Evolutionary conservation across 129 eudicot species (phyloP), one percentile per base, ranked within the genome.

Genomic region (Chrysanthemum lavandulifolium): DNA sequence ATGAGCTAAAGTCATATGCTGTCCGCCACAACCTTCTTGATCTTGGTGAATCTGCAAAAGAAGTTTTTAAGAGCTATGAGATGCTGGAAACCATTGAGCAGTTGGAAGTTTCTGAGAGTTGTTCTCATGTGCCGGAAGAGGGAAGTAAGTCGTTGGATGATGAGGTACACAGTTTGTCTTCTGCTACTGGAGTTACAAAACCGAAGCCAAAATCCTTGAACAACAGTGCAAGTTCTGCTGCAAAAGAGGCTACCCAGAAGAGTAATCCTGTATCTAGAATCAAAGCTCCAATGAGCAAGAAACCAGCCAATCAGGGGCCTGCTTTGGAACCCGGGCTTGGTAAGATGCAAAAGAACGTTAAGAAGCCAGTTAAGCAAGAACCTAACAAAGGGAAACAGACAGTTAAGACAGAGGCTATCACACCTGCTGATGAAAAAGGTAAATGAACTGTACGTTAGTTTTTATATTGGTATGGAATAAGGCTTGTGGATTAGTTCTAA

Each of bases 1-100:
- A 93, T 36, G 96, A 90, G 75, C 85, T 93, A 18, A 88, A 77
- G 68, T 73, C 81, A n/a, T 93, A 93, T 72, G 87, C 77, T 31
- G 78, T 73, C 27, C 85, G 80, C 16, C 84, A 93, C 74, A 80
- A 79, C 80, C 86, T 87, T 25, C 78, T 83, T 60, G 96, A 83
- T 21, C 81, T 82, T 58, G 91, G 84, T 66, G 97, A 90, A 29
- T 53, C 74, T 48, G 84, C 75, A n/a, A 87, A 82, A 61, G 84
- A 82, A 67, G 76, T 93, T 57, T 74, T 90, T 64, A 84, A 81
- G 23, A 78, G 80, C 59, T 93, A 86, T 71, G 87, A 76, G 53
- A 81, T 93, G 18, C 50, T 62, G 40, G 92, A 90, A 75, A 86
- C 58, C 73, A 62, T 76, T 40, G 98, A 87, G 75, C 88, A 88